Percentiles rank a stretch among this genome's conserved stretches.
phyloP scores from a whole-genome alignment of 768 basidiomycete species.

The Lepiota venenata region DNA sequence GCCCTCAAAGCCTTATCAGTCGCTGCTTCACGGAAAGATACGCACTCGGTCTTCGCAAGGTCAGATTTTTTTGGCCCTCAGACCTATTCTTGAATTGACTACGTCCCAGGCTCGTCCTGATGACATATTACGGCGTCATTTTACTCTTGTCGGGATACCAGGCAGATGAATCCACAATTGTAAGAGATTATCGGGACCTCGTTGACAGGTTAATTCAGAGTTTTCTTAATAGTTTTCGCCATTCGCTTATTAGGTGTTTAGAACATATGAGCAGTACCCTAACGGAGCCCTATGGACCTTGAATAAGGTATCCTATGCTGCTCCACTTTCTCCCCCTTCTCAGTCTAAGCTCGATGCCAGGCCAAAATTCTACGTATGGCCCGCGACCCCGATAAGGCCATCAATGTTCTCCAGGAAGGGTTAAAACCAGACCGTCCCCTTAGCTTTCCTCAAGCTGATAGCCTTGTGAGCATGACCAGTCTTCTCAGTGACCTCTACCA shows the following conservation, averaged over 20 bases:
- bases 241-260: conserved; percentile 19
- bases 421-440: conserved; percentile 49
- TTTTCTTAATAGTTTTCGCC: not conserved
- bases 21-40: conserved; percentile 61
- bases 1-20: conserved; percentile 69
- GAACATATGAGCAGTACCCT: conserved; percentile 57
- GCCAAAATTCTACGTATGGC: conserved; percentile 78
- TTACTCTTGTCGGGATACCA: conserved; percentile 72
- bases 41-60: conserved; percentile 79
- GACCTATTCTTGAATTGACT: not conserved
- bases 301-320: conserved; percentile 44
- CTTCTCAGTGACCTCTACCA: not conserved
- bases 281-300: conserved; percentile 71
- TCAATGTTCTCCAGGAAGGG: conserved; percentile 55
- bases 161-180: conserved; percentile 63
- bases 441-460: conserved; percentile 70
- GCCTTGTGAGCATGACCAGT: conserved; percentile 42
- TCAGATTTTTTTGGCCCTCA: conserved; percentile 25
- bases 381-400: conserved; percentile 60
- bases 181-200: conserved; percentile 60
- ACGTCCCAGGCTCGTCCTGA: conserved; percentile 57
- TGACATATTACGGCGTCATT: conserved; percentile 77
- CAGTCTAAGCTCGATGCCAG: conserved; percentile 26
- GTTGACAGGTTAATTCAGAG: conserved; percentile 52
- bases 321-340: not conserved